phyloP scores from a whole-genome alignment of 2,329 filamentous ascomycete species.

The Pseudogymnoascus sp. region DNA sequence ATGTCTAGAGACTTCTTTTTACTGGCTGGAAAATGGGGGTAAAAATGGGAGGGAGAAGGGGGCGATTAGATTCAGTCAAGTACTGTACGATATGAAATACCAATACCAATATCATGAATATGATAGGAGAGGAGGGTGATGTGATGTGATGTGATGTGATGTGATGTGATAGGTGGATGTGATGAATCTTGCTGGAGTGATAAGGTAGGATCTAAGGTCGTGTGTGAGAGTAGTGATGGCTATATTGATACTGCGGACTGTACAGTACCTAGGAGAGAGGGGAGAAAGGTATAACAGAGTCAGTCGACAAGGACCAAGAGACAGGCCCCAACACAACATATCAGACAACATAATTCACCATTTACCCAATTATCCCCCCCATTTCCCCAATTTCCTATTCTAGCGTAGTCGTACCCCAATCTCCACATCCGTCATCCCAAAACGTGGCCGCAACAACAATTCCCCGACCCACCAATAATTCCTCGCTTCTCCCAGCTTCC shows the following conservation, averaged over 20 bases:
- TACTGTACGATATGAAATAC: not conserved
- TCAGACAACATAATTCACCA: too few species aligned
- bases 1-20: too few species aligned
- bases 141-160: not conserved
- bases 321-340: too few species aligned
- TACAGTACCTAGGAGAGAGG: too few species aligned
- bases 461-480: not conserved
- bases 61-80: not conserved
- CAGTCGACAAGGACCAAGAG: too few species aligned
- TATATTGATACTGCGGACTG: too few species aligned
- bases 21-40: not conserved
- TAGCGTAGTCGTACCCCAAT: not conserved
- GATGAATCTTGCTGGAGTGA: too few species aligned
- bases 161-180: not conserved
- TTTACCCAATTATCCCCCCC: not conserved
- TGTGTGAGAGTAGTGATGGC: too few species aligned
- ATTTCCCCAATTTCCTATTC: not conserved
- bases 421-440: not conserved
- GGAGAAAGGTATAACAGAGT: too few species aligned
- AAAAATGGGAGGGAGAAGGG: not conserved
- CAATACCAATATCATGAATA: not conserved
- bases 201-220: too few species aligned
- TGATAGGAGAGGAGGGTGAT: not conserved
- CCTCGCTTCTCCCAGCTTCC: constrained; percentile 8
- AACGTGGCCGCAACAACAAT: not conserved